A percentile compares a stretch with the other conserved stretches of the same genome.
Evolutionary conservation across 129 eudicot species (phyloP).

Genomic region (Flaveria trinervia): DNA sequence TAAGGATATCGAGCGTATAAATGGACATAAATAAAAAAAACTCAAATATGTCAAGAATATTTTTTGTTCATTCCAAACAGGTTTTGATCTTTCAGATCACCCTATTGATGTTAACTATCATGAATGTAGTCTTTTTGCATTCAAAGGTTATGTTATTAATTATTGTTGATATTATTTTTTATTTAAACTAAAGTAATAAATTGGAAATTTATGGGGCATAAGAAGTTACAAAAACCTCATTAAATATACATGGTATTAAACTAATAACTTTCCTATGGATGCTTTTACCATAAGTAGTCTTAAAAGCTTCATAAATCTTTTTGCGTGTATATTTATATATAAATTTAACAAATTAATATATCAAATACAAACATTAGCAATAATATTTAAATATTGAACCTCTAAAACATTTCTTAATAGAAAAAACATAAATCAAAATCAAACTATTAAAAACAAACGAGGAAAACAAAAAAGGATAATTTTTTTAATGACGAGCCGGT

Average conservation of each 20-base stretch:
- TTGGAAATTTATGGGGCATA: conserved; percentile 7
- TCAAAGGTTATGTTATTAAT: conserved; percentile 11
- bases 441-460: too few relatives aligned
- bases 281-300: not conserved
- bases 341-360: too few relatives aligned
- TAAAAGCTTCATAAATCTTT: not conserved
- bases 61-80: not conserved
- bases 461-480: too few relatives aligned
- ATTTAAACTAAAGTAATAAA: not conserved
- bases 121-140: conserved; percentile 10
- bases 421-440: too few relatives aligned
- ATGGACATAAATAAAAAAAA: not conserved
- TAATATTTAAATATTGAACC: too few relatives aligned
- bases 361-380: too few relatives aligned
- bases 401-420: too few relatives aligned
- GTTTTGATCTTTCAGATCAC: conserved; percentile 6
- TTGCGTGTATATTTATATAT: too few relatives aligned
- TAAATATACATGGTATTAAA: not conserved
- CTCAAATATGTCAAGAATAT: not conserved
- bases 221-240: conserved; percentile 6
- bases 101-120: not conserved
- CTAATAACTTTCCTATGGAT: not conserved
- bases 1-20: not conserved
- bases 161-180: not conserved
- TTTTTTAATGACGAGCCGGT: too few relatives aligned